Conservation (phyloP, 352 stramenopile genomes). For the Blastocystis sp. region DNA sequence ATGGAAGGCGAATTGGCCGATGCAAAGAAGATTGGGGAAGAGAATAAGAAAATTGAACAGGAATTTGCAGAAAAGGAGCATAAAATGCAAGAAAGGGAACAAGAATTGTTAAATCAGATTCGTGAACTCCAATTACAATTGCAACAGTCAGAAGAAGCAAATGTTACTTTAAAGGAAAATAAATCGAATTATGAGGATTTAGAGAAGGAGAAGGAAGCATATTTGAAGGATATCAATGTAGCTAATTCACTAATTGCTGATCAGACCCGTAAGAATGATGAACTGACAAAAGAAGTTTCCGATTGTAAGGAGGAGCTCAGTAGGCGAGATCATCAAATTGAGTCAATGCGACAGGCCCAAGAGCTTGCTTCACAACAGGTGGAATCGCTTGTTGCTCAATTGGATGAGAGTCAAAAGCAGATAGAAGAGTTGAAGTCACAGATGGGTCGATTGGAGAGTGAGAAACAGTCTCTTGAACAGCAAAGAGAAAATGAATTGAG, state of each 20-base stretch:
- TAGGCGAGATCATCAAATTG: background rate
- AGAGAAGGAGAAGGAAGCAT: background rate
- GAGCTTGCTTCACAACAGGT: conserved; percentile 16
- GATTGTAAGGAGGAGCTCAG: background rate
- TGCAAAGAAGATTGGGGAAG: background rate
- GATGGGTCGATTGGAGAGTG: background rate
- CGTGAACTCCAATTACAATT: background rate
- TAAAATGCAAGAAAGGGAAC: background rate
- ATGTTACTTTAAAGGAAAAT: background rate
- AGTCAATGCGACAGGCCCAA: background rate
- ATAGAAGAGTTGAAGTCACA: background rate
- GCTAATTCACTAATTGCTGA: conserved; percentile 39
- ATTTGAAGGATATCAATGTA: background rate
- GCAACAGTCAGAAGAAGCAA: background rate
- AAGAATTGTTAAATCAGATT: background rate
- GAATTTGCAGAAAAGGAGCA: background rate
- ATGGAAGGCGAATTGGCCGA: background rate
- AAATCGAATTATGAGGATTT: background rate
- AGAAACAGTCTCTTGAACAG: background rate
- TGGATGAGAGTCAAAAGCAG: background rate
- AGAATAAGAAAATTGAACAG: background rate
- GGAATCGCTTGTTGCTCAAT: background rate
- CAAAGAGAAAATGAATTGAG: background rate
- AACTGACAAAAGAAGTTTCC: background rate
- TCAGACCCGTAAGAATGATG: background rate